Conservation (phyloP, 495 filamentous ascomycete genomes). For the Chlorociboria aeruginascens region DNA sequence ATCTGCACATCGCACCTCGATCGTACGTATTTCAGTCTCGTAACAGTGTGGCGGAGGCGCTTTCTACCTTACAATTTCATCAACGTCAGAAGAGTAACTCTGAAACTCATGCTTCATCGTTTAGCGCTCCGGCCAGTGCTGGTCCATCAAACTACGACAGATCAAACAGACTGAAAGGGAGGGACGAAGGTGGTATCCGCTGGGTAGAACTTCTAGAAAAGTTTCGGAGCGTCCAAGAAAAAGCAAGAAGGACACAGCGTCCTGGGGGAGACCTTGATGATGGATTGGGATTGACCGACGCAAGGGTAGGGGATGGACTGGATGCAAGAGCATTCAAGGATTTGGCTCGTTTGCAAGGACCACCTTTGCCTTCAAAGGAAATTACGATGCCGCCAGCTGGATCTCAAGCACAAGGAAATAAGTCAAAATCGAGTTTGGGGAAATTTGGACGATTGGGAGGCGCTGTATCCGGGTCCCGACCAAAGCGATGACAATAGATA, state of each 20-base stretch:
- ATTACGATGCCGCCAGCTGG: slow-evolving; percentile 21
- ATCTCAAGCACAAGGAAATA: slow-evolving; percentile 33
- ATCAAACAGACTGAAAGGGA: slow-evolving; percentile 67
- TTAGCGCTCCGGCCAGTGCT: slow-evolving; percentile 35
- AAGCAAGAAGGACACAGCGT: slow-evolving; percentile 40
- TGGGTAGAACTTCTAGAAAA: slow-evolving; percentile 97
- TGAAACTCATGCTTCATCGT: slow-evolving; percentile 17
- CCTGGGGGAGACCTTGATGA: slow-evolving; percentile 18
- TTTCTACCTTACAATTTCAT: slow-evolving; percentile 24
- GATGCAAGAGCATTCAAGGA: slow-evolving; percentile 36
- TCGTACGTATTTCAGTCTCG: slow-evolving; percentile 49
- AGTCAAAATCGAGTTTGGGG: slow-evolving; percentile 51
- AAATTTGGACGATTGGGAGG: slow-evolving; percentile 58
- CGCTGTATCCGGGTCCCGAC: slow-evolving; percentile 47
- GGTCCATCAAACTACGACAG: slow-evolving; percentile 54
- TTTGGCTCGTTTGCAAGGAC: slow-evolving; percentile 18
- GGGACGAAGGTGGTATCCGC: slow-evolving; percentile 72
- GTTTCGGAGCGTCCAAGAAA: slow-evolving; percentile 82
- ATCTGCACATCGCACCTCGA: slow-evolving; percentile 75
- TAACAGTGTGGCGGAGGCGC: slow-evolving; percentile 28
- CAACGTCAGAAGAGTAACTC: slow-evolving; percentile 17
- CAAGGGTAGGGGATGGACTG: slow-evolving; percentile 22
- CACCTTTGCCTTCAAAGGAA: slow-evolving; percentile 32
- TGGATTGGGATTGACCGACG: slow-evolving; percentile 27
- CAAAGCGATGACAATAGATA: slow-evolving; percentile 13